These are phyloP conservation scores for Ramalina intermedia DNA, from an alignment of 495 filamentous ascomycete species.

Conservation along the genomic window DNA sequence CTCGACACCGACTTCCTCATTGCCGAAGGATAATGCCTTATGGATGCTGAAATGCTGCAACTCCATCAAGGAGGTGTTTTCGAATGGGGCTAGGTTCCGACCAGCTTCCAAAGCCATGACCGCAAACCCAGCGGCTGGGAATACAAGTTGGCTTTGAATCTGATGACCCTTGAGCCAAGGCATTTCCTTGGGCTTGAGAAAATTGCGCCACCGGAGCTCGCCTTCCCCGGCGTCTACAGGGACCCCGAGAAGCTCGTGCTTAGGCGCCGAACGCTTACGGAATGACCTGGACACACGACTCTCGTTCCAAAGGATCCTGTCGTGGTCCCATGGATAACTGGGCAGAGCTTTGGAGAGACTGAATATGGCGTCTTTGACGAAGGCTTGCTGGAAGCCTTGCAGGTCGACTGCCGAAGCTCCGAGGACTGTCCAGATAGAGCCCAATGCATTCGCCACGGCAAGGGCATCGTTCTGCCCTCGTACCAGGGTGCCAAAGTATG, in stretches of 20 bases:
- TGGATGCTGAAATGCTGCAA: conserved; percentile 26
- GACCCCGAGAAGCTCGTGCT: conserved; percentile 24
- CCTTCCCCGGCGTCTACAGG: conserved; percentile 10
- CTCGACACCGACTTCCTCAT: conserved; percentile 24
- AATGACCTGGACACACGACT: conserved; percentile 20
- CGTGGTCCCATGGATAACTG: conserved; percentile 36
- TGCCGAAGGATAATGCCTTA: conserved; percentile 35
- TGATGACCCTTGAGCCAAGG: conserved; percentile 28
- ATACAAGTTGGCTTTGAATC: conserved; percentile 32
- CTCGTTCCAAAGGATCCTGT: conserved; percentile 28
- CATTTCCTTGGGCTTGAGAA: conserved; percentile 22
- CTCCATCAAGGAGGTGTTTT: conserved; percentile 19
- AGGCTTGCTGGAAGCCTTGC: conserved; percentile 17
- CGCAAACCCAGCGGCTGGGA: conserved; percentile 46
- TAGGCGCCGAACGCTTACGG: neutral
- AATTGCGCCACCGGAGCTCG: conserved; percentile 24
- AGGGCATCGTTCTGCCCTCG: conserved; percentile 22
- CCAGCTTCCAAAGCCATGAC: conserved; percentile 41
- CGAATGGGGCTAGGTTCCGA: conserved; percentile 3
- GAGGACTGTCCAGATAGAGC: conserved; percentile 20
- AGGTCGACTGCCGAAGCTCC: conserved; percentile 23
- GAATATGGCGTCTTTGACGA: conserved; percentile 2
- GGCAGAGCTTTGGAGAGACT: conserved; percentile 26
- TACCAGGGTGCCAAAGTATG: conserved; percentile 27
- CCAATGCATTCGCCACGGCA: conserved; percentile 9